Evolutionary conservation across 1,284 basidiomycete species (phyloP).

Genomic region (Tilletia walkeri): DNA sequence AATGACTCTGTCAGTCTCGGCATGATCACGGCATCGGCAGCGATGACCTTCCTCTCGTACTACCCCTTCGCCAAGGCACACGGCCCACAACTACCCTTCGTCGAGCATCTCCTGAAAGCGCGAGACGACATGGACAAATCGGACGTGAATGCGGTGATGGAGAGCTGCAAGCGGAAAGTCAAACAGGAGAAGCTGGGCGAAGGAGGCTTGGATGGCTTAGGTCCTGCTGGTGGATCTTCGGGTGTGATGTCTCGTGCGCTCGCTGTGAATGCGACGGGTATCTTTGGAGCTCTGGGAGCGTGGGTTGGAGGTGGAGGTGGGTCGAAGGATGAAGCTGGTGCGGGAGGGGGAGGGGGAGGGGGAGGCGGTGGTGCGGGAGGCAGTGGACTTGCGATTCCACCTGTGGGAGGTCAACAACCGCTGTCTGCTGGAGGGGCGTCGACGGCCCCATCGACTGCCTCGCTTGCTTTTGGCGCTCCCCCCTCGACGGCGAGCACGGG

Average conservation of each 20-base stretch:
- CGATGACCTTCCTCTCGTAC: slow-evolving; percentile 88
- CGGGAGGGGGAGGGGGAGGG: not conserved
- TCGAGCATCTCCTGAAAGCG: slow-evolving; percentile 83
- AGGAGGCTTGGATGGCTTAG: slow-evolving; percentile 34
- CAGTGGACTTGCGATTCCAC: not conserved
- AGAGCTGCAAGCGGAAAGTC: slow-evolving; percentile 84
- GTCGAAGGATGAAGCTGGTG: not conserved
- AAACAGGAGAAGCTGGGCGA: slow-evolving; percentile 57
- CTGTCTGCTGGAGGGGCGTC: not conserved
- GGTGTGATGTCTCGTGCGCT: slow-evolving; percentile 15
- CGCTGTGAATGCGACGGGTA: not conserved
- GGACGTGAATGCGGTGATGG: slow-evolving; percentile 87
- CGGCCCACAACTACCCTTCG: slow-evolving; percentile 86
- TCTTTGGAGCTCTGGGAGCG: not conserved
- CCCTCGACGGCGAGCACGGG: not conserved
- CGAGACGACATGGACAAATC: slow-evolving; percentile 86
- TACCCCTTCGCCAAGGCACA: slow-evolving; percentile 92
- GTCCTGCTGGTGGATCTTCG: not conserved
- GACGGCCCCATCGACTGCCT: not conserved
- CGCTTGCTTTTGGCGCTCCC: not conserved
- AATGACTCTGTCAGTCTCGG: slow-evolving; percentile 65
- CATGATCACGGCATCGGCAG: slow-evolving; percentile 83
- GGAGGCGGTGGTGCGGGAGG: not conserved
- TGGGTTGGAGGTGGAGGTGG: not conserved
- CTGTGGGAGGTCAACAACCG: not conserved